These are phyloP conservation scores for Lasiosphaeria miniovina DNA, from an alignment of 495 filamentous ascomycete species.

Conservation along the genomic window DNA sequence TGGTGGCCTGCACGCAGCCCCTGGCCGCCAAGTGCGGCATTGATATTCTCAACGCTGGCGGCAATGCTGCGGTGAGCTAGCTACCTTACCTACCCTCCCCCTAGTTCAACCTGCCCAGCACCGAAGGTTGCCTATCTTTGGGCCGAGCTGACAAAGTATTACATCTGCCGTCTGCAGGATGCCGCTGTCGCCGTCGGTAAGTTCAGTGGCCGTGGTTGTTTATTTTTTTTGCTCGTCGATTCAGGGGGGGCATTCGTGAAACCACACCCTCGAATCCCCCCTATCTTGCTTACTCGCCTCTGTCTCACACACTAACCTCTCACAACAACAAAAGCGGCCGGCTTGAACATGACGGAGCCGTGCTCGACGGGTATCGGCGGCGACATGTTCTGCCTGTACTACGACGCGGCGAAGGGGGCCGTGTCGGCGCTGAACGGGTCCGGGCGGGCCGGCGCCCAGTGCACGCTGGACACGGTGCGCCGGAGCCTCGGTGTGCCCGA, in stretches of 20 bases:
- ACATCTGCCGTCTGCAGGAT: constrained; percentile 55
- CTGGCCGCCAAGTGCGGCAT: constrained; percentile 87
- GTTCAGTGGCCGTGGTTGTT: neutral
- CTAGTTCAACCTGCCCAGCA: constrained; percentile 1
- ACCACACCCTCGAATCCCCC: neutral
- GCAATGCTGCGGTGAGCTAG: constrained; percentile 81
- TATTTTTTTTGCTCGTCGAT: neutral
- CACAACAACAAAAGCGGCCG: constrained; percentile 56
- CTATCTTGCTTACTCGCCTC: neutral
- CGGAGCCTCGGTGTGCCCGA: constrained; percentile 65
- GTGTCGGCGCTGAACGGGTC: constrained; percentile 88
- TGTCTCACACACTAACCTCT: no score
- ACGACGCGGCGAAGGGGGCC: constrained; percentile 75
- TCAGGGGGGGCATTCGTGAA: neutral
- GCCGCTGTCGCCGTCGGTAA: constrained; percentile 73
- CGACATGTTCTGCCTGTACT: constrained; percentile 97
- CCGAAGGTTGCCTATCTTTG: neutral
- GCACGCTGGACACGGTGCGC: constrained; percentile 65
- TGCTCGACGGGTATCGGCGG: constrained; percentile 94
- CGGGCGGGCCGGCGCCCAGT: constrained; percentile 70
- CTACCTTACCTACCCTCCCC: no score
- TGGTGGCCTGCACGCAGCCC: constrained; percentile 88
- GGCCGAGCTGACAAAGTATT: neutral
- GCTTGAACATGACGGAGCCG: constrained; percentile 90
- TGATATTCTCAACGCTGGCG: constrained; percentile 75